Evolutionary conservation across 2,329 filamentous ascomycete species (phyloP).

Genomic region (Penicillium sp.): DNA sequence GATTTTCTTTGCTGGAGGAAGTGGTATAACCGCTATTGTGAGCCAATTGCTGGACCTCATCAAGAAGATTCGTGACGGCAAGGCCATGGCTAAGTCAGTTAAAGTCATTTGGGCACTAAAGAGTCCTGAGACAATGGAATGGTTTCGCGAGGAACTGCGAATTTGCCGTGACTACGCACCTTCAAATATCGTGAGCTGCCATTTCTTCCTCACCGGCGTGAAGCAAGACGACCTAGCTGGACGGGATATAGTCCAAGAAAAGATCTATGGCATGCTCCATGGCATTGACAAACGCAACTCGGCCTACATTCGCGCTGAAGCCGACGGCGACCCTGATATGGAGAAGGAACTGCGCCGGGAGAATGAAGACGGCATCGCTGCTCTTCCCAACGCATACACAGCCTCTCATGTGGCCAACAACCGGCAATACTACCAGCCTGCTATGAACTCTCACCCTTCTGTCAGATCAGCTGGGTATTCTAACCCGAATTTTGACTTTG

Average conservation of each 20-base stretch:
- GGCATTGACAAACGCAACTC: constrained; percentile 86
- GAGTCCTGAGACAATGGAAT: constrained; percentile 89
- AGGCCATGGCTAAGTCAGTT: constrained; percentile 86
- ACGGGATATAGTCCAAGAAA: constrained; percentile 77
- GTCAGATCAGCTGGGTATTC: constrained; percentile 1
- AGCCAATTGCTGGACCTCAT: constrained; percentile 91
- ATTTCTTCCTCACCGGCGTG: constrained; percentile 87
- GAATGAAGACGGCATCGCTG: constrained; percentile 80
- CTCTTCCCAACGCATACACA: constrained; percentile 62
- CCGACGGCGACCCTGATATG: constrained; percentile 72
- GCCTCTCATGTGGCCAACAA: constrained; percentile 21
- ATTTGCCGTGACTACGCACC: constrained; percentile 90
- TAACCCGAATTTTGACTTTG: constrained; percentile 62
- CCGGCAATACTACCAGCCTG: constrained; percentile 20
- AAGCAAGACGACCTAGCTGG: constrained; percentile 62
- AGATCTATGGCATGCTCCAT: constrained; percentile 82
- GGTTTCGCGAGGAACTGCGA: constrained; percentile 92
- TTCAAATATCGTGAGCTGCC: constrained; percentile 83
- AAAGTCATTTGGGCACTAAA: constrained; percentile 94
- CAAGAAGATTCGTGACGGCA: constrained; percentile 92
- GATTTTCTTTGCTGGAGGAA: constrained; percentile 88
- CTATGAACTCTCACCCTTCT: constrained; percentile 5
- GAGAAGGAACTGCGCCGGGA: constrained; percentile 78
- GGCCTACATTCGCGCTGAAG: constrained; percentile 76
- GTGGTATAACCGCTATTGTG: constrained; percentile 89